Evolutionary conservation across 2,329 filamentous ascomycete genomes (phyloP).

Genomic region (Aureobasidium leucospermi): DNA sequence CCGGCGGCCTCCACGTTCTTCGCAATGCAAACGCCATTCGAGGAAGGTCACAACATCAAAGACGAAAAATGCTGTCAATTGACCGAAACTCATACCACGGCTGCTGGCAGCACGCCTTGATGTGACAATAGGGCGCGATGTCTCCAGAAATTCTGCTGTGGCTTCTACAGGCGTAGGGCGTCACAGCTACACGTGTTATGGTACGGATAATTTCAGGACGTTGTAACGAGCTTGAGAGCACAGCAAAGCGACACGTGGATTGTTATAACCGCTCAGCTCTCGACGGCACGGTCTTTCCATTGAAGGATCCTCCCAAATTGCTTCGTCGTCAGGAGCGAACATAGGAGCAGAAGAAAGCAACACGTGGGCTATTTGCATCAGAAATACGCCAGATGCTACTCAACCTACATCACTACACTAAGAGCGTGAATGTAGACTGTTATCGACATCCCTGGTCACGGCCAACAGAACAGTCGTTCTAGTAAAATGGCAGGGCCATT

Average conservation of each 20-base stretch:
- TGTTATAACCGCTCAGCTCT: not conserved
- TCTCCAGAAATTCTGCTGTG: not conserved
- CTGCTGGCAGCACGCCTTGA: not conserved
- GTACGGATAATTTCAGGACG: not conserved
- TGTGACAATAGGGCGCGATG: not conserved
- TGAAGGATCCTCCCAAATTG: too few species aligned
- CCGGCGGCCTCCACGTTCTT: constrained; percentile 6
- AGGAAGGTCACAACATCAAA: not conserved
- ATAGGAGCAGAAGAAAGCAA: too few species aligned
- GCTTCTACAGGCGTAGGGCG: not conserved
- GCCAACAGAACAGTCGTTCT: too few species aligned
- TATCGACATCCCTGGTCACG: too few species aligned
- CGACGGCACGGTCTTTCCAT: not conserved
- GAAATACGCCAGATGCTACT: too few species aligned
- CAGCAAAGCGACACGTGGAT: not conserved
- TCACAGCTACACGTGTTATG: not conserved
- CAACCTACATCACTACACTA: too few species aligned
- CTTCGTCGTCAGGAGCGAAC: too few species aligned
- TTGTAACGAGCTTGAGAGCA: not conserved
- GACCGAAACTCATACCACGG: not conserved
- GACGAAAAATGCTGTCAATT: constrained; percentile 4
- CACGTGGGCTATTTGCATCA: too few species aligned
- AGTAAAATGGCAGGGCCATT: too few species aligned
- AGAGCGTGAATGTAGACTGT: too few species aligned
- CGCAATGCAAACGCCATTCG: not conserved